Evolutionary conservation across 1,284 basidiomycete genomes (phyloP), one percentile per base, ranked within the genome.

Genomic region (Anthracocystis panici-leucophaei): DNA sequence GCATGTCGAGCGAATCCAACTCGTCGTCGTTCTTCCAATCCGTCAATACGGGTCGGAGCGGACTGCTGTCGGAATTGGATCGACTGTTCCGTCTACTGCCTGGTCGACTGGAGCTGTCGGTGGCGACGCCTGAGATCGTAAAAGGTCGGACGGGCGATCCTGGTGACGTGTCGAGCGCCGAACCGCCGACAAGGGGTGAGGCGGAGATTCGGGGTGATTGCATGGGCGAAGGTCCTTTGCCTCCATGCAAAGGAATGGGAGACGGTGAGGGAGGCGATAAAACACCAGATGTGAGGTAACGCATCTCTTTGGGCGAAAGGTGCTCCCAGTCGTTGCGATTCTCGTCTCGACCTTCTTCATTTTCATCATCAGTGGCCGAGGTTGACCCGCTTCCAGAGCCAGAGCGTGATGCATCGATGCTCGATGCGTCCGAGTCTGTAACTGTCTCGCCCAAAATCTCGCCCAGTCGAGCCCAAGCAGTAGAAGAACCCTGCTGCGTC

Each of bases 291-390:
- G 74, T 54, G 5, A 84, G 71, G 44, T 74, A 71, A 3, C 71
- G 72, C 82, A 84, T 84, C 46, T 83, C 83, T 40, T 79, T 77
- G 11, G 83, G 83, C 29, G 74, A 77, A 38, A 84, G 61, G 54
- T 83, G 79, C 48, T 84, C 83, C 83, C 83, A 84, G 29, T 78
- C 74, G 46, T 77, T 80, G 23, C 71, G 64, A 27, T 81, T 81
- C 52, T 78, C 79, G 54, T 82, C 78, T 20, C 65, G 20, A 16
- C 49, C 57, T 14, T 31, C 64, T 10, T 58, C 58, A 16, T 56
- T 50, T 27, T 58, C 56, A 27, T 50, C 68, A 16, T 66, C 71
- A 4, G 54, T 68, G 23, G 35, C 40, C 2, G 54, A 54, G 33
- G 16, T 45, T 7, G 55, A 20, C 0, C 25, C 50, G 40, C 29